Base-by-base conservation (phyloP, 495 filamentous ascomycete species). In the Aspergillus ostianus region DNA sequence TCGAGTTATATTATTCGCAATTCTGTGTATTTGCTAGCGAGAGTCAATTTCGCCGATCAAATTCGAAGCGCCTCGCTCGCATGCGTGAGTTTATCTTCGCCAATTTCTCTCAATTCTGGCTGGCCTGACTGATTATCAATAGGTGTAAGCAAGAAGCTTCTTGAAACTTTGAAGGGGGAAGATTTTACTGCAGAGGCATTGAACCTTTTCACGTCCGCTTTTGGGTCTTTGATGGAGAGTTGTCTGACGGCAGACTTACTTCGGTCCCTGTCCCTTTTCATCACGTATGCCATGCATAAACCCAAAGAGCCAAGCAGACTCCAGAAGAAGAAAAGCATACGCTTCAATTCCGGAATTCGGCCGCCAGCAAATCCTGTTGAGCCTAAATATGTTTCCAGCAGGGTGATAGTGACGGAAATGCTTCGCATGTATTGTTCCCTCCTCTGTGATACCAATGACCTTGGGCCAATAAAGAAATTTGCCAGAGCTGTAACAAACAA, bases 401-500 rank as follows among this genome's bases (percentile, higher is more conserved):
- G 65, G 61, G 81, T 92, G 53, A 74, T 96, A 48, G 92, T 91
- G 9, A 77, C 87, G 44, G 85, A 84, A 59, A 82, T 97, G 56
- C 75, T 98, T 46, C 85, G 87, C 60, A 84, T 97, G 77, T 95
- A 95, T 65, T 78, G 88, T n/a, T 78, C 89, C 32, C 73, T 96
- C 3, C 77, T 98, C n/a, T 96, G 91, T 64, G 85, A 89, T 54
- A 83, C 85, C 62, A 77, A 79, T 45, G 90, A 87, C 60, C 66
- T 68, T 13, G 71, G 77, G 15, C 87, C 87, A 41, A 85, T 97
- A 53, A 85, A 84, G 66, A 93, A 90, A 65, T 98, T 98, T 76
- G 91, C 93, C 17, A 91, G 87, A 74, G 94, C 92, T 2, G 93
- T 98, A 4, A 97, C 95, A 27, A 96, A 93, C 63, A 98, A 96